Evolutionary conservation across 2,329 filamentous ascomycete genomes (phyloP).

Genomic region (Fusarium sp.): DNA sequence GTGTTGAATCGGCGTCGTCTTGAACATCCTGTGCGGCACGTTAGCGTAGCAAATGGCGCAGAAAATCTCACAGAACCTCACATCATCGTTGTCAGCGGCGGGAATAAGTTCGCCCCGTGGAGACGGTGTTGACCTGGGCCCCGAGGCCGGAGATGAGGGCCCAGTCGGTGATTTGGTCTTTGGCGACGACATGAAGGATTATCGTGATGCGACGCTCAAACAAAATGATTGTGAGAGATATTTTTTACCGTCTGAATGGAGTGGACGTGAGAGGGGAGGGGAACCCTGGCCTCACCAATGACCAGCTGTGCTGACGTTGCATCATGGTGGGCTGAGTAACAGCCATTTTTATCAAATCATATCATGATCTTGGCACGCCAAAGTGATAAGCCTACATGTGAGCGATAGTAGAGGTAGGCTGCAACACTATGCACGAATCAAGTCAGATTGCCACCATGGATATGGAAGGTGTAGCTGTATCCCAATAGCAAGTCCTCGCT

Average conservation of each 20-base stretch:
- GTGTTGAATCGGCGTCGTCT: background rate
- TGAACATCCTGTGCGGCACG: background rate
- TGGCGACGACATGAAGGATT: background rate
- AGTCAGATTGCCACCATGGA: background rate
- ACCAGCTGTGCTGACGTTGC: background rate
- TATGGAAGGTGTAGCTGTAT: too few species aligned
- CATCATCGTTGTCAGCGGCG: background rate
- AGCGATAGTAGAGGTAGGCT: too few species aligned
- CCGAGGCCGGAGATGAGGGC: background rate
- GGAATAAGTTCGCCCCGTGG: background rate
- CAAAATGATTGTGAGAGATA: background rate
- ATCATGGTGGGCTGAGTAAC: background rate
- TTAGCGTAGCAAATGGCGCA: background rate
- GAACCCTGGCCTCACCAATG: background rate
- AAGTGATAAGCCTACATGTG: too few species aligned
- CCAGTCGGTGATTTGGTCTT: background rate
- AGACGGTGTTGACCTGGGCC: background rate
- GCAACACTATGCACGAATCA: background rate
- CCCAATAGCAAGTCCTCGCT: fast-evolving
- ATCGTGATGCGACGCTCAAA: fast-evolving
- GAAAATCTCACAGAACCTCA: fast-evolving
- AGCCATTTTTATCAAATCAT: background rate
- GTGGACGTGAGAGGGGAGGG: background rate
- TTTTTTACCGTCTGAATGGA: background rate
- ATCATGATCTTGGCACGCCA: background rate